phyloP scores from a whole-genome alignment of 768 basidiomycete genomes.

The Auriculariales sp. region DNA sequence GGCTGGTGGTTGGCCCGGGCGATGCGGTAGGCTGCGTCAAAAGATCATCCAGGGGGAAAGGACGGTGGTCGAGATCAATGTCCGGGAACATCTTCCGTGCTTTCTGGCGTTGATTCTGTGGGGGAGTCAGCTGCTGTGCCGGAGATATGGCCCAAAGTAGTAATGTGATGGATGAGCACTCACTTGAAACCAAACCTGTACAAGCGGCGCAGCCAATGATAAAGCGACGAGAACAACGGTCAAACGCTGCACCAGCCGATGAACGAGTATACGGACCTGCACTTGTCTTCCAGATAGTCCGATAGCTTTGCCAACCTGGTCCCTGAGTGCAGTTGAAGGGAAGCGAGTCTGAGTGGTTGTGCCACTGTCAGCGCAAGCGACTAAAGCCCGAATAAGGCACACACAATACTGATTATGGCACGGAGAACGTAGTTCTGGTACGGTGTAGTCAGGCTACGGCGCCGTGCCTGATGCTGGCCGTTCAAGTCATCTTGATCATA shows the following conservation, averaged over 20 bases:
- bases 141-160: constrained; percentile 7
- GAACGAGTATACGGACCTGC: constrained; percentile 41
- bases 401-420: background rate
- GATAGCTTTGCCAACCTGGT: constrained; percentile 75
- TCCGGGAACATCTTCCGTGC: constrained; percentile 25
- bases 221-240: constrained; percentile 8
- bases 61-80: background rate
- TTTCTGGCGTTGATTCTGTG: constrained; percentile 78
- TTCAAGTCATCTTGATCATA: background rate
- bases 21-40: background rate
- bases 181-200: constrained; percentile 84
- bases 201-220: background rate
- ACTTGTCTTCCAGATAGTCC: constrained; percentile 85
- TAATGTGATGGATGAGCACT: constrained; percentile 12
- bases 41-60: background rate
- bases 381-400: background rate
- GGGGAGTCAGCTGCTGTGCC: background rate
- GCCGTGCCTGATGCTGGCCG: background rate
- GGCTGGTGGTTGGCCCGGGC: background rate
- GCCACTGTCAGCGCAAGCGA: background rate
- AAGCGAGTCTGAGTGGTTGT: constrained; percentile 74
- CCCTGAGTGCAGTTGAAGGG: constrained; percentile 75
- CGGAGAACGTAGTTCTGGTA: background rate
- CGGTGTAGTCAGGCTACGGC: background rate
- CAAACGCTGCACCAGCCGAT: constrained; percentile 7